Evolutionary conservation across 164 flowering plant species (phyloP).

Genomic region (Chimonanthus salicifolius): DNA sequence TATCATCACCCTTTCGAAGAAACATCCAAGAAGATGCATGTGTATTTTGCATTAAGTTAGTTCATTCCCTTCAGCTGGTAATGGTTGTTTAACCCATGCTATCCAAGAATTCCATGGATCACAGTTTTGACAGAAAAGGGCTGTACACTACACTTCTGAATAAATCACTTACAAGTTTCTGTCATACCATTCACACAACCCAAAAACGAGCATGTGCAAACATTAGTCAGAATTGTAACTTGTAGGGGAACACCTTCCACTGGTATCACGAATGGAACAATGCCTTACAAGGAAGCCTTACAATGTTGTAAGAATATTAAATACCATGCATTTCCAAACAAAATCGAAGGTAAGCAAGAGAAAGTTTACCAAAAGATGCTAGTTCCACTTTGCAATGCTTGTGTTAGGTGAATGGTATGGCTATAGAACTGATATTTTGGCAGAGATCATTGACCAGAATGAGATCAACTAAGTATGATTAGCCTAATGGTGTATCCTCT

Average conservation of each 20-base stretch:
- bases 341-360: too few relatives aligned
- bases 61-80: neutral
- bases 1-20: neutral
- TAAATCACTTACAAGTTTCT: neutral
- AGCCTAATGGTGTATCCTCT: too few relatives aligned
- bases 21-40: too few relatives aligned
- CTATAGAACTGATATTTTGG: too few relatives aligned
- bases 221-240: neutral
- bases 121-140: neutral
- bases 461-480: too few relatives aligned
- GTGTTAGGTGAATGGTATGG: too few relatives aligned
- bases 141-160: neutral
- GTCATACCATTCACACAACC: neutral
- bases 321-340: too few relatives aligned
- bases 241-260: neutral
- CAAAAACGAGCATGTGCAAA: neutral
- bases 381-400: neutral
- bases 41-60: too few relatives aligned
- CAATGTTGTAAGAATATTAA: too few relatives aligned
- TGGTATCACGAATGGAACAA: neutral
- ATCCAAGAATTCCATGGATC: neutral
- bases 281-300: too few relatives aligned
- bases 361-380: neutral
- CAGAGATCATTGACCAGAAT: too few relatives aligned
- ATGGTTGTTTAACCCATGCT: neutral